Evolutionary conservation across 768 basidiomycete genomes (phyloP), one percentile per base, ranked within the genome.

Genomic region (Lactarius akahatsu): DNA sequence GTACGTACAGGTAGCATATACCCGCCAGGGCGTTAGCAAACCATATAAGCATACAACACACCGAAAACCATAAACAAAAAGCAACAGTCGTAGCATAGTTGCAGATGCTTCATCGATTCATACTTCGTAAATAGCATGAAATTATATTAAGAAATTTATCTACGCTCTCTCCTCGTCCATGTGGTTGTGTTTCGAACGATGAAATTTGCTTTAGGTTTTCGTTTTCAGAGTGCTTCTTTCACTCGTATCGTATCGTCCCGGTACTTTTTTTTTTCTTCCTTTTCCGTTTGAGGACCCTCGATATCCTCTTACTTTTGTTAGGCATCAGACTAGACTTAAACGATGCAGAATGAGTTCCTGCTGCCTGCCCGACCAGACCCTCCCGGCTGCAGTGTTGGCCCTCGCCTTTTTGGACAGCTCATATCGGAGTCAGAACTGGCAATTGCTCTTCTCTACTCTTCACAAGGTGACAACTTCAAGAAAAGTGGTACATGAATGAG

Each of bases 1-100:
- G 62, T 57, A 66, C 10, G 52, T 28, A 63, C 36, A 32, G 41
- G 52, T 45, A 43, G 47, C 11, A 62, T 58, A 52, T 59, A 56
- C 64, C 56, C 36, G 36, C 56, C 55, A 45, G 43, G 26, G 45
- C 15, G 10, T 28, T 57, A 15, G n/a, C 9, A 41, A 32, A 32
- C 15, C 11, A 38, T 15, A 45, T 40, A 26, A 11, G 8, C 28
- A 64, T 28, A 26, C 8, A 43, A 32, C 16, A 54, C 23, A 13
- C 13, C 23, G 52, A 28, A 54, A 54, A 54, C 8, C 26, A 54
- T 10, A 28, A 54, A 28, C 52, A 54, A 54, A 20, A 52, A 15
- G 13, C 13, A 52, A 15, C 50, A 15, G 26, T 15, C 23, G 26
- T 52, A 28, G 50, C 50, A 52, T 52, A 41, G 16, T 18, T 13